Evolutionary conservation across 2,329 filamentous ascomycete species (phyloP).

Genomic region (Colletotrichum sojae): DNA sequence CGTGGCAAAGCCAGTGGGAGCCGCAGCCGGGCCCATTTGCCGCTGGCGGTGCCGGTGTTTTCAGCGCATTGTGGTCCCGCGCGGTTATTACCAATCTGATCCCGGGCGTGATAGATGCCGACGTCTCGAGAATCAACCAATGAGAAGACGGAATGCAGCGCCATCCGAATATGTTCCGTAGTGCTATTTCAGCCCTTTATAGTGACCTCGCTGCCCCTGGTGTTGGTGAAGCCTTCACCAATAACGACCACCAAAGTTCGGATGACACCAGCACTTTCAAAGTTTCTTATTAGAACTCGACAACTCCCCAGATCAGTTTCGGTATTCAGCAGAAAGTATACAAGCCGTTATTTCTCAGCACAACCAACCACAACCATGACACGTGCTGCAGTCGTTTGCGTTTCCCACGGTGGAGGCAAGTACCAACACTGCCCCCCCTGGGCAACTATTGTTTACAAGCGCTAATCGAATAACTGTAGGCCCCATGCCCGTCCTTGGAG

Average conservation of each 20-base stretch:
- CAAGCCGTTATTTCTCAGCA: neutral
- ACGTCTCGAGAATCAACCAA: constrained; percentile 12
- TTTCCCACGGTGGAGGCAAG: constrained; percentile 65
- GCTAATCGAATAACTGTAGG: constrained; percentile 49
- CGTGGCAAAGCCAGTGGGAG: neutral
- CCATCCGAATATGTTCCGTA: constrained; percentile 12
- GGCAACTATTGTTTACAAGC: neutral
- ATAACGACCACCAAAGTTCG: constrained; percentile 1
- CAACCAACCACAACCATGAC: constrained; percentile 51
- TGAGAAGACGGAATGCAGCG: too few species aligned
- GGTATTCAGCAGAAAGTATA: neutral
- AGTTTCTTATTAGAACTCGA: neutral
- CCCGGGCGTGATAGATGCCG: constrained; percentile 18
- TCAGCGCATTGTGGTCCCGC: constrained; percentile 25
- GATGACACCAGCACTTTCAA: constrained; percentile 14
- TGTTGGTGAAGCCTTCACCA: neutral
- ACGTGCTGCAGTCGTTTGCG: constrained; percentile 60
- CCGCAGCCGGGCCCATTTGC: constrained; percentile 10
- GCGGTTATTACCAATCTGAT: constrained; percentile 41
- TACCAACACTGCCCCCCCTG: neutral
- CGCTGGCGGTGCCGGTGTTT: neutral
- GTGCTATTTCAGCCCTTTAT: constrained; percentile 20
- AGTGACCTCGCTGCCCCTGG: neutral
- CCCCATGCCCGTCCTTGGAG: constrained; percentile 70
- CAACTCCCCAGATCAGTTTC: neutral